Percentiles rank a stretch among this genome's conserved stretches.
Evolutionary conservation across 768 basidiomycete genomes (phyloP).

Genomic region (Crassisporium funariophilum): DNA sequence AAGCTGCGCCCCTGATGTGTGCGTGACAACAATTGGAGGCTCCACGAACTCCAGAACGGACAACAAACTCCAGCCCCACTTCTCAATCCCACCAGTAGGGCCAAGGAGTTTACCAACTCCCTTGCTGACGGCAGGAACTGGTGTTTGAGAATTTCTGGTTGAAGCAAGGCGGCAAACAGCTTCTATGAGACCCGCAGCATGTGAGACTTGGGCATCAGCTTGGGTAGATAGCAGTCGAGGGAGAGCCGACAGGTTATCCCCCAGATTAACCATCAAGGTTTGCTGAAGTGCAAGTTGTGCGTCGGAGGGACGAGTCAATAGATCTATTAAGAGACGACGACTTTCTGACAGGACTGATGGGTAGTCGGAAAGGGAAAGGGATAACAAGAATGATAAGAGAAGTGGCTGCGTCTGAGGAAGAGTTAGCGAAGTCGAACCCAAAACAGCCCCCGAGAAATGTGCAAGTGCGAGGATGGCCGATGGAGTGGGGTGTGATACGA

Average conservation of each 20-base stretch:
- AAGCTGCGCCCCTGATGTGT: slow-evolving; percentile 51
- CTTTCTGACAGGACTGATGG: slow-evolving; percentile 53
- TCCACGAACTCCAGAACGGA: slow-evolving; percentile 74
- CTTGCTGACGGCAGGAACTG: slow-evolving; percentile 44
- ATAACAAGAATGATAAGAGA: slow-evolving; percentile 72
- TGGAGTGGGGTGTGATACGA: slow-evolving; percentile 72
- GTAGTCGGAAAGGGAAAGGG: slow-evolving; percentile 64
- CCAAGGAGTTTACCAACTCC: slow-evolving; percentile 71
- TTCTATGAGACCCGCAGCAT: slow-evolving; percentile 66
- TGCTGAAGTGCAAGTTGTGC: slow-evolving; percentile 51
- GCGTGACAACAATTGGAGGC: slow-evolving; percentile 50
- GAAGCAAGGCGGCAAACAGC: slow-evolving; percentile 63
- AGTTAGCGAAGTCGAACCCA: slow-evolving; percentile 59
- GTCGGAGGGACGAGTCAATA: slow-evolving; percentile 46
- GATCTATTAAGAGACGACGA: slow-evolving; percentile 42
- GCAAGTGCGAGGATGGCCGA: slow-evolving; percentile 61
- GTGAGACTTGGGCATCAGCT: slow-evolving; percentile 74
- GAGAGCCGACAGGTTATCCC: slow-evolving; percentile 65
- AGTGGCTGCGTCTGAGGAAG: slow-evolving; percentile 70
- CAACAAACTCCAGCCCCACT: slow-evolving; percentile 90
- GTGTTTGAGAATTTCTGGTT: slow-evolving; percentile 16
- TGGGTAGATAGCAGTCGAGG: slow-evolving; percentile 72
- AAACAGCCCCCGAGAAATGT: slow-evolving; percentile 53
- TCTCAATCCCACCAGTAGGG: slow-evolving; percentile 81
- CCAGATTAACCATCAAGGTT: slow-evolving; percentile 61